phyloP scores from a whole-genome alignment of 2,329 filamentous ascomycete genomes.

The Pseudogymnoascus sp. region DNA sequence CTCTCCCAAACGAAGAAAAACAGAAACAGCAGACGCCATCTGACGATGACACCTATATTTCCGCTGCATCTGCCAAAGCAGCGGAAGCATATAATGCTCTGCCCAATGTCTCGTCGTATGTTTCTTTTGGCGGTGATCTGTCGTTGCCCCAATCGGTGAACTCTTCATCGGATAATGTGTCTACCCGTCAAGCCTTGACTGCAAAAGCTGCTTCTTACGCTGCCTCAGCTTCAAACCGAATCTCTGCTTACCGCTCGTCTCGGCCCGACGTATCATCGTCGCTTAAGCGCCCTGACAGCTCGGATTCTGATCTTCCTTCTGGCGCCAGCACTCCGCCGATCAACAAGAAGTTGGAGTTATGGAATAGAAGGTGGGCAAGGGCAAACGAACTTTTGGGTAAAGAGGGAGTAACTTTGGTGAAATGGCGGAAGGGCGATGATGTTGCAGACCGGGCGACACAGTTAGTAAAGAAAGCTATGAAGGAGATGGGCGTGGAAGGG shows the following conservation, averaged over 20 bases:
- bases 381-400: constrained; percentile 56
- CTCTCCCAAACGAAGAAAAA: constrained; percentile 3
- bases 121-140: not conserved
- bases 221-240: not conserved
- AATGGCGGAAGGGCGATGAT: constrained; percentile 65
- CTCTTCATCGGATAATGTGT: not conserved
- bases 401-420: constrained; percentile 59
- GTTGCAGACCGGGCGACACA: constrained; percentile 57
- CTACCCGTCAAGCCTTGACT: not conserved
- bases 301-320: constrained; percentile 6
- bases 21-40: constrained; percentile 17
- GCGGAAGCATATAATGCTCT: constrained; percentile 26
- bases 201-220: constrained; percentile 7
- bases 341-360: constrained; percentile 66
- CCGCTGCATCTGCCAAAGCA: constrained; percentile 22
- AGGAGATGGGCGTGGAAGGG: constrained; percentile 33
- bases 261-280: constrained; percentile 9
- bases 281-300: constrained; percentile 9
- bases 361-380: constrained; percentile 57
- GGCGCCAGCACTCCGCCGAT: constrained; percentile 15
- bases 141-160: not conserved
- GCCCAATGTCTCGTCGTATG: constrained; percentile 24
- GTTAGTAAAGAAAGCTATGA: constrained; percentile 50
- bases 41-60: constrained; percentile 21
- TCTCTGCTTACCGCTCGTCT: not conserved